Evolutionary conservation across 768 basidiomycete genomes (phyloP).

Genomic region (Termitomyces sp.): DNA sequence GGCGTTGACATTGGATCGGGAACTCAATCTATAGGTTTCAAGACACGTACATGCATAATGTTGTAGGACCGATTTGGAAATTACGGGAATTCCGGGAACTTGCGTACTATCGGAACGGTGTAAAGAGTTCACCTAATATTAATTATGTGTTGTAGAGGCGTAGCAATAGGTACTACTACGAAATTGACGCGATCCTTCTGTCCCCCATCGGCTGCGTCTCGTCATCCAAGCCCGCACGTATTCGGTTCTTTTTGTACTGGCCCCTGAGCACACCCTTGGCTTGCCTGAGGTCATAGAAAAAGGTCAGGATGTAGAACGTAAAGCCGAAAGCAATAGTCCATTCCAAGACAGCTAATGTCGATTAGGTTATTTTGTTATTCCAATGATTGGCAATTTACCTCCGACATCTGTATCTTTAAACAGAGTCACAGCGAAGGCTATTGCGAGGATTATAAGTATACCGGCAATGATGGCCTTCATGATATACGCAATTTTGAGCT

Average conservation of each 20-base stretch:
- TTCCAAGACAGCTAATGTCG: constrained; percentile 52
- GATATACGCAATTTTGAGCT: constrained; percentile 49
- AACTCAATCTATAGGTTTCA: neutral
- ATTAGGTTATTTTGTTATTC: neutral
- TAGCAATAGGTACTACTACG: neutral
- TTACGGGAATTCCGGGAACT: constrained; percentile 6
- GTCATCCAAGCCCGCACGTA: constrained; percentile 10
- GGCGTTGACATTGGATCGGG: constrained; percentile 34
- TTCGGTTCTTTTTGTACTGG: constrained; percentile 30
- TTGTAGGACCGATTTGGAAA: neutral
- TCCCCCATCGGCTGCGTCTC: neutral
- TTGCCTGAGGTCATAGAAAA: constrained; percentile 64
- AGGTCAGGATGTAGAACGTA: constrained; percentile 68
- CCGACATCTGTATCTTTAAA: constrained; percentile 41
- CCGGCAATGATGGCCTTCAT: constrained; percentile 56
- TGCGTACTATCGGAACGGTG: neutral
- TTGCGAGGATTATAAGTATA: constrained; percentile 52
- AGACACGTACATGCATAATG: neutral
- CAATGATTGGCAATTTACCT: constrained; percentile 24
- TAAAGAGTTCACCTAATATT: neutral
- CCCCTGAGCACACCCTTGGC: constrained; percentile 47
- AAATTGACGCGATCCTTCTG: neutral
- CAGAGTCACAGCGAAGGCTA: constrained; percentile 55
- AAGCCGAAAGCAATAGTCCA: constrained; percentile 72
- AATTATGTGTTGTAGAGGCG: neutral